A percentile compares a stretch with the other conserved stretches of the same genome.
These are phyloP conservation scores for Penicillium hesseltinei DNA, from an alignment of 2,329 filamentous ascomycete genomes.

Conservation along the genomic window DNA sequence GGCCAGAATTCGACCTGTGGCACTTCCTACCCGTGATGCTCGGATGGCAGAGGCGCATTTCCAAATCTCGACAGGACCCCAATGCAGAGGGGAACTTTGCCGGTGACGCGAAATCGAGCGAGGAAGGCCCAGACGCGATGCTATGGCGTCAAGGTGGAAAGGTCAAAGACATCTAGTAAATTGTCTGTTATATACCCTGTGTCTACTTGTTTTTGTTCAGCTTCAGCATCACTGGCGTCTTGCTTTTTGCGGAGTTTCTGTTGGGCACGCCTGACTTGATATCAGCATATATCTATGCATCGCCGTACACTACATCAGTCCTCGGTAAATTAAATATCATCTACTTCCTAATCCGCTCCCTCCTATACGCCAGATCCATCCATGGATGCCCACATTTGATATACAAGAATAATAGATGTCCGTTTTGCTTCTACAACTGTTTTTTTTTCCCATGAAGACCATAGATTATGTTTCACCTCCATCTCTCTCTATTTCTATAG, in stretches of 20 bases:
- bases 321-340: slow-evolving; percentile 1
- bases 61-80: slow-evolving; percentile 61
- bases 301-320: background rate
- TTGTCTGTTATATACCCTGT: slow-evolving; percentile 10
- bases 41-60: slow-evolving; percentile 76
- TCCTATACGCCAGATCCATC: background rate
- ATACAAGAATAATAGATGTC: background rate
- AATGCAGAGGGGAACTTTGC: slow-evolving; percentile 58
- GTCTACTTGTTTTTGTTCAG: slow-evolving; percentile 12
- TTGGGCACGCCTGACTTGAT: slow-evolving; percentile 8
- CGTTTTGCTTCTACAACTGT: background rate
- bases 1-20: slow-evolving; percentile 95
- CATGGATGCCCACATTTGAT: background rate
- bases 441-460: no score
- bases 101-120: slow-evolving; percentile 45
- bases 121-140: slow-evolving; percentile 26
- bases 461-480: no score
- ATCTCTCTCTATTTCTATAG: no score
- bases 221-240: slow-evolving; percentile 22
- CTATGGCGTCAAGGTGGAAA: slow-evolving; percentile 24
- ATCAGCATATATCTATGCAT: slow-evolving; percentile 6
- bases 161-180: slow-evolving; percentile 31
- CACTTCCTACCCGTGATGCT: slow-evolving; percentile 88
- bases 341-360: background rate
- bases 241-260: slow-evolving; percentile 12